phyloP scores from a whole-genome alignment of 176 grass and related monocot species.

The Aegilops bicornis region DNA sequence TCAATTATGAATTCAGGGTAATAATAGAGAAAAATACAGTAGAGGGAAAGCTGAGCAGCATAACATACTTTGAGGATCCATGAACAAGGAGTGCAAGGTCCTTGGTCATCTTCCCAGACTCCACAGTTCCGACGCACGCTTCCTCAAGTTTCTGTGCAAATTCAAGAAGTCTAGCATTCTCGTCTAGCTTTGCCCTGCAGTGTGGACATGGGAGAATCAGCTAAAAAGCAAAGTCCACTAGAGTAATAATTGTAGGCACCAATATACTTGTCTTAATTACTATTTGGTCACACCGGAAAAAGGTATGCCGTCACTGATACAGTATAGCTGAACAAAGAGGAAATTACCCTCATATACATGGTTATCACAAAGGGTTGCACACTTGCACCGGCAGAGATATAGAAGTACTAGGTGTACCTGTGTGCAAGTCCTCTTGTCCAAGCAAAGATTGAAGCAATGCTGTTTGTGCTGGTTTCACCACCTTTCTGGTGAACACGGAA shows the following conservation, averaged over 20 bases:
- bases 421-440: constrained; percentile 95
- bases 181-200: constrained; percentile 88
- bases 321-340: constrained; percentile 4
- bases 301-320: not conserved
- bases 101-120: constrained; percentile 98
- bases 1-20: not conserved
- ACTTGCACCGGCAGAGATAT: not conserved
- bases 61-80: constrained; percentile 71
- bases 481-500: constrained; percentile 93
- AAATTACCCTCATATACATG: not conserved
- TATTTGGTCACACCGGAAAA: not conserved
- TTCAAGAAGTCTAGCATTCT: constrained; percentile 73
- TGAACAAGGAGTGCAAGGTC: constrained; percentile 96
- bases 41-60: not conserved
- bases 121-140: constrained; percentile 78
- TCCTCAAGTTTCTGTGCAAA: constrained; percentile 86
- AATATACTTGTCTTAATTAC: not conserved
- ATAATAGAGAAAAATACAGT: not conserved
- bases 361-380: not conserved
- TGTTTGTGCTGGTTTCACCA: constrained; percentile 98
- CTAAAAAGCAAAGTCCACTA: not conserved
- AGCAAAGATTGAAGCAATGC: constrained; percentile 98
- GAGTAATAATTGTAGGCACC: not conserved
- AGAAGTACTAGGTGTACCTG: constrained; percentile 47
- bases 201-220: constrained; percentile 5